Evolutionary conservation across 2,329 filamentous ascomycete species (phyloP).

Genomic region (Diaporthe sp.): DNA sequence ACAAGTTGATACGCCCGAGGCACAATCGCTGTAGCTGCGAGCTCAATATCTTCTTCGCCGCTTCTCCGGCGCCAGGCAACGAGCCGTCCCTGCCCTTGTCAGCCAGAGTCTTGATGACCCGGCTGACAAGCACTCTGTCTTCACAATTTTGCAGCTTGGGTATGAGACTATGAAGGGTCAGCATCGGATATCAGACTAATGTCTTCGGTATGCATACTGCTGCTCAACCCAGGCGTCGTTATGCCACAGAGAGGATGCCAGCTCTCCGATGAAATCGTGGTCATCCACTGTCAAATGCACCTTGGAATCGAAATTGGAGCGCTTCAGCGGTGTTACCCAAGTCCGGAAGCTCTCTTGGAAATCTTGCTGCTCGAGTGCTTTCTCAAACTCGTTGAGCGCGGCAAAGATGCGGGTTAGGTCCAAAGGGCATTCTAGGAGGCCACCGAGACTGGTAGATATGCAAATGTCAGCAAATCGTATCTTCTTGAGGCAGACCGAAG

Average conservation of each 20-base stretch:
- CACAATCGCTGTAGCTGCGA: neutral
- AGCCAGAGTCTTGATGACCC: neutral
- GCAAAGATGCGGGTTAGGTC: constrained; percentile 12
- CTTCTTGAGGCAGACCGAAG: neutral
- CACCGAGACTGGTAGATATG: neutral
- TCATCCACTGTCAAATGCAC: neutral
- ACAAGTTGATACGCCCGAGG: neutral
- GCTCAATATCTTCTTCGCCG: neutral
- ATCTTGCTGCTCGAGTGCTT: neutral
- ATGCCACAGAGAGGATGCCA: neutral
- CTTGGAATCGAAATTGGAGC: neutral
- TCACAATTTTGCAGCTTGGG: neutral
- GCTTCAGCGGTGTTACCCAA: neutral
- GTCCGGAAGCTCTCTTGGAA: neutral
- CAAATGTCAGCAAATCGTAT: neutral
- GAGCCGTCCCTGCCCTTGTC: neutral
- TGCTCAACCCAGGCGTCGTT: constrained; percentile 20
- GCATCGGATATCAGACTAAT: neutral
- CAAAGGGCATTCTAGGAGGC: neutral
- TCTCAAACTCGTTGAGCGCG: neutral
- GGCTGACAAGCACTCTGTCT: neutral
- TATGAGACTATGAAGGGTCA: constrained; percentile 7
- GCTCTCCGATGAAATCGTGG: neutral
- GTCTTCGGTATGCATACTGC: neutral
- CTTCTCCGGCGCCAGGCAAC: neutral